A percentile compares a stretch with the other conserved stretches of the same genome.
These are phyloP conservation scores for Aspergillus piperis DNA, from an alignment of 2,329 filamentous ascomycete species.

Conservation along the genomic window DNA sequence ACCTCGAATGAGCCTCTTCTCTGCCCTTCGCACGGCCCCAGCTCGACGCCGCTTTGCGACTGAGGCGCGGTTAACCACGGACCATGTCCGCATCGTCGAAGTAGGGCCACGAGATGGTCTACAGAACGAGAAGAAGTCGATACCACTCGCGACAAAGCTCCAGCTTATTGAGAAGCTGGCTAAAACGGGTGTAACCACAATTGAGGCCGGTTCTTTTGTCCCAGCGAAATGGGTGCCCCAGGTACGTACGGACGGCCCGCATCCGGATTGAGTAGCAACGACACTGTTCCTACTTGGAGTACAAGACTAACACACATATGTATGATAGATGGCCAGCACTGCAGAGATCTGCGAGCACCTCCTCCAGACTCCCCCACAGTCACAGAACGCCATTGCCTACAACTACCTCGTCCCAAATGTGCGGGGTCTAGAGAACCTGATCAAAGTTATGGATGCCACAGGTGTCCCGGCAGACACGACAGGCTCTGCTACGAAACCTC, in stretches of 20 bases:
- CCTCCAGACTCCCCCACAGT: slow-evolving; percentile 52
- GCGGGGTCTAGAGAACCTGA: slow-evolving; percentile 61
- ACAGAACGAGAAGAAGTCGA: slow-evolving; percentile 55
- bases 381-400: slow-evolving; percentile 58
- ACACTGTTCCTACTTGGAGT: not conserved
- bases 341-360: slow-evolving; percentile 61
- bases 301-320: slow-evolving; percentile 3
- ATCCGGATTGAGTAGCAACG: not conserved
- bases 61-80: slow-evolving; percentile 46
- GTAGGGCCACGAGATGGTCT: slow-evolving; percentile 57
- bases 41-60: slow-evolving; percentile 37
- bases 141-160: slow-evolving; percentile 52
- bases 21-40: slow-evolving; percentile 26
- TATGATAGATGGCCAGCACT: slow-evolving; percentile 64
- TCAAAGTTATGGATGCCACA: slow-evolving; percentile 53
- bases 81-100: slow-evolving; percentile 56
- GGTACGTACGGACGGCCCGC: slow-evolving; percentile 33
- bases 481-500: slow-evolving; percentile 29
- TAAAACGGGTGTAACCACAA: slow-evolving; percentile 51
- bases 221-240: slow-evolving; percentile 58
- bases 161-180: slow-evolving; percentile 51
- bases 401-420: slow-evolving; percentile 68
- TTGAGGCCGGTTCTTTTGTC: slow-evolving; percentile 57
- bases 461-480: slow-evolving; percentile 35
- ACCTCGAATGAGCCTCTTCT: slow-evolving; percentile 31